Evolutionary conservation across 306 rosid species (phyloP).

Genomic region (Inga leiocalycina): DNA sequence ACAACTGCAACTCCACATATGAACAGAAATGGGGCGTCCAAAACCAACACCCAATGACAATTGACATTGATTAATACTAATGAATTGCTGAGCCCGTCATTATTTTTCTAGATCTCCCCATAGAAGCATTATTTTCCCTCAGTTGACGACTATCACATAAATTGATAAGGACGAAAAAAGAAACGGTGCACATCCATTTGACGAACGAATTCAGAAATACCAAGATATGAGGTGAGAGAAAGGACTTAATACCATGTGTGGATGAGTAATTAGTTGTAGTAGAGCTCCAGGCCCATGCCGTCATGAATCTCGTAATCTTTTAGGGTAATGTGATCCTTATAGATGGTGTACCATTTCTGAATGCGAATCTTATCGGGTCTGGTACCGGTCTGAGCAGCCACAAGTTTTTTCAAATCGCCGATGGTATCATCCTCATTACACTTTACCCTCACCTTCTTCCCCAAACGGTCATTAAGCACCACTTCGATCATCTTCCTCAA

Average conservation of each 20-base stretch:
- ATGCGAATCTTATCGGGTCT: conserved; percentile 79
- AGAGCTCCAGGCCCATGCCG: conserved; percentile 98
- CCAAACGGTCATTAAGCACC: conserved; percentile 84
- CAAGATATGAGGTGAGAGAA: background rate
- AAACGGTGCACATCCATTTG: too few species aligned
- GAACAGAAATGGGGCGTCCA: background rate
- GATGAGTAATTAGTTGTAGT: conserved; percentile 58
- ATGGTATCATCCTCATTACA: conserved; percentile 93
- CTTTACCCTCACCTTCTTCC: conserved; percentile 93
- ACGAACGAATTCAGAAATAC: too few species aligned
- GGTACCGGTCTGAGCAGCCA: conserved; percentile 95
- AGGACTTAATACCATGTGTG: background rate
- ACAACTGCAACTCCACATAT: background rate
- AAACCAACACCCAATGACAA: background rate
- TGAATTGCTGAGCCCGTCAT: too few species aligned
- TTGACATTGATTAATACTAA: background rate
- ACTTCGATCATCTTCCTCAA: conserved; percentile 80
- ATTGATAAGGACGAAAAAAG: too few species aligned
- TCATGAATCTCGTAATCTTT: conserved; percentile 88
- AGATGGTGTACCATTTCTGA: conserved; percentile 84
- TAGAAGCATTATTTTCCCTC: too few species aligned
- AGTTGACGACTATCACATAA: too few species aligned
- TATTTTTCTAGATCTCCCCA: too few species aligned
- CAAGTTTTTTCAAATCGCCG: conserved; percentile 91
- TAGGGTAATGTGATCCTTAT: conserved; percentile 91